Evolutionary conservation across 2,329 filamentous ascomycete species (phyloP), one percentile per base, ranked within the genome.

Genomic region (Aschersonia sp.): DNA sequence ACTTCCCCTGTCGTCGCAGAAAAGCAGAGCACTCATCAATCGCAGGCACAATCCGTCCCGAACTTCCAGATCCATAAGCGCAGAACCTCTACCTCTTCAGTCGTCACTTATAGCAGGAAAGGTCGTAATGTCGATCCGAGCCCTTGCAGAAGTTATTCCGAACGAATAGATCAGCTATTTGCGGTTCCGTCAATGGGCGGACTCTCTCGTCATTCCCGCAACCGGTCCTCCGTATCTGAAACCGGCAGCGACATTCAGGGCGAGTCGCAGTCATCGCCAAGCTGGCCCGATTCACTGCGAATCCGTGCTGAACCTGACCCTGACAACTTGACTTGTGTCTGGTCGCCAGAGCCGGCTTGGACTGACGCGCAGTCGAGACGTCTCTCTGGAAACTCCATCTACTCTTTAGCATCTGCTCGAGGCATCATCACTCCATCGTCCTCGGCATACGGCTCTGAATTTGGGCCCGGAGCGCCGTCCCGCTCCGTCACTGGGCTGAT

Each of bases 331-430:
- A 50, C 56, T 52, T 56, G 62, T 43, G 58, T 54, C 57, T 59
- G 51, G 57, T 63, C 75, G 45, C 69, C 74, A 45, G 78, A 81
- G 48, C 59, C 71, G 41, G 64, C 72, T 10, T 62, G 70, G 50
- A 73, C 73, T 12, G 72, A 76, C 22, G 57, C 62, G 29, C 69
- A 81, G 40, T 69, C 69, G 43, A 83, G 85, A 57, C 78, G 85
- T 46, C 70, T 84, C 59, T 88, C 84, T 30, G 75, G 83, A 50
- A 85, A 82, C 6, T 89, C 85, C 1, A 67, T 86, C 46, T 83
- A 84, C 58, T 87, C 83, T 33, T 65, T 84, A 30, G 76, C 77
- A 43, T 84, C 81, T 5, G 76, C 71, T 47, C 74, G 74, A 43
- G 73, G 70, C 33, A 67, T 70, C 31, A 50, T 60, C 12, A 59